Evolutionary conservation across 169 alveolate species (phyloP).

Genomic region (Ichthyophthirius multifiliis): DNA sequence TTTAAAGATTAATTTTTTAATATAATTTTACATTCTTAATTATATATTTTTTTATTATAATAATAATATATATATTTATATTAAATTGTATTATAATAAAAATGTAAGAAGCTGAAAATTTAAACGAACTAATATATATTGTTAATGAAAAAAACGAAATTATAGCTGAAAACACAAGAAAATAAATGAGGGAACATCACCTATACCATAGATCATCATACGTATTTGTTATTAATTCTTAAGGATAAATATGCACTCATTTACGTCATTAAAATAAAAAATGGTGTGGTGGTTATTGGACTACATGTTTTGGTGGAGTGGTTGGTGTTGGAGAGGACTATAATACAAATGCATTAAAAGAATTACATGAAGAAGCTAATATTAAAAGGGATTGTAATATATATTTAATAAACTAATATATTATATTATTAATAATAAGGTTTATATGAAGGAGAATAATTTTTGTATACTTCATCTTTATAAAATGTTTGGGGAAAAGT

Average conservation of each 20-base stretch:
- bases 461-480: background rate
- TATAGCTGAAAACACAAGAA: background rate
- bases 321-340: background rate
- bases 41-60: too few species aligned
- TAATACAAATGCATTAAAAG: background rate
- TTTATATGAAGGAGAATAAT: background rate
- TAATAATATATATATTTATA: too few species aligned
- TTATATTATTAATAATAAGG: background rate
- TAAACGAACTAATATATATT: background rate
- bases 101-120: background rate
- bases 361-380: background rate
- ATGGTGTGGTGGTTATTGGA: slow-evolving; percentile 16
- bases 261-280: background rate
- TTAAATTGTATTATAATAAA: too few species aligned
- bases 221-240: background rate
- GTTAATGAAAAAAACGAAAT: background rate
- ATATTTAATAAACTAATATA: background rate
- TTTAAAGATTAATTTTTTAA: too few species aligned
- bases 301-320: background rate
- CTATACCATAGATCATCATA: background rate
- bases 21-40: too few species aligned
- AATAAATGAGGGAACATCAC: background rate
- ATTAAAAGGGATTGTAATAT: background rate
- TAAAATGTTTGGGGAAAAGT: slow-evolving; percentile 4
- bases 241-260: background rate